Evolutionary conservation across 371 early-diverging fungal genomes (phyloP).

Genomic region (Fennellomyces sp.): DNA sequence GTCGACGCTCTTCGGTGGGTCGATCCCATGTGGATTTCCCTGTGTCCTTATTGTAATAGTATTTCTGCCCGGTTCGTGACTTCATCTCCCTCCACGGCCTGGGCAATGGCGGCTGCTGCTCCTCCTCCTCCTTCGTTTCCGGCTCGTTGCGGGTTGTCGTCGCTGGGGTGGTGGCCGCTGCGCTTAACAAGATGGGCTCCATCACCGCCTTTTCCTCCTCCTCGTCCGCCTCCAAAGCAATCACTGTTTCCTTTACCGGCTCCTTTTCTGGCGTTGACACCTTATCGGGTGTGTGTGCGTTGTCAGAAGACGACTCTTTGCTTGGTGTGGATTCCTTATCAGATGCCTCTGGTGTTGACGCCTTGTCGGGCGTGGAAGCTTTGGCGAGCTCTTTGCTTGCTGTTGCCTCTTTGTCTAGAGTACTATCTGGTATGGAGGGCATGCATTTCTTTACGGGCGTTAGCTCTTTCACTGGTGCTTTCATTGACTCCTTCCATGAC

Average conservation of each 20-base stretch:
- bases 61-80: conserved; percentile 16
- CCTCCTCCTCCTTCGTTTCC: not conserved
- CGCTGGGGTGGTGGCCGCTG: too few species aligned
- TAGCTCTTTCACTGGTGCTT: too few species aligned
- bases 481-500: too few species aligned
- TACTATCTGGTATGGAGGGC: too few species aligned
- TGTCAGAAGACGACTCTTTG: not conserved
- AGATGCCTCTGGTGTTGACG: too few species aligned
- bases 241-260: conserved; percentile 16
- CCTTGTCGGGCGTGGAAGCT: too few species aligned
- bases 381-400: too few species aligned
- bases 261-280: not conserved
- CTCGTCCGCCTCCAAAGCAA: conserved; percentile 19
- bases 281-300: not conserved
- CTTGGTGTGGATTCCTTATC: not conserved
- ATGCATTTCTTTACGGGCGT: too few species aligned
- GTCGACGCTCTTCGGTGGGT: too few species aligned
- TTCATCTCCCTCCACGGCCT: conserved; percentile 11
- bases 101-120: conserved; percentile 2
- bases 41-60: conserved; percentile 19
- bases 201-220: conserved; percentile 16
- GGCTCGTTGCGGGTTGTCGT: not conserved
- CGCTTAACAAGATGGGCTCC: conserved; percentile 7
- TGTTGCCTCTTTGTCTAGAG: too few species aligned
- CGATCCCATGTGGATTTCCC: conserved; percentile 11